Base-by-base conservation (phyloP, 1,139 yeast genomes). In the Wickerhamomyces sp. region DNA sequence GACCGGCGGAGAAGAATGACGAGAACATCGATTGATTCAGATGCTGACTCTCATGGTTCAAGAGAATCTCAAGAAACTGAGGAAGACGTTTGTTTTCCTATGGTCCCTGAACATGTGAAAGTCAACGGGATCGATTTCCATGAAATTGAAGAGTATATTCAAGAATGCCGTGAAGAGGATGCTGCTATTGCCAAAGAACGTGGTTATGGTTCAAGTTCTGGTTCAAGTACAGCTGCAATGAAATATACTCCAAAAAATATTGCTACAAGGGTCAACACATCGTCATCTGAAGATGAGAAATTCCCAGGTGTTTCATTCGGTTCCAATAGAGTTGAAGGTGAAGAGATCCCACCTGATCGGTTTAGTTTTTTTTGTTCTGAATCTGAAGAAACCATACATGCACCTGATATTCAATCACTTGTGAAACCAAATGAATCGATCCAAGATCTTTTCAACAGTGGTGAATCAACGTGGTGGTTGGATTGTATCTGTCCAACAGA, bases 51-150 rank as follows among this genome's bases (percentile, higher is more conserved):
- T 3, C 84, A 77, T 48, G 85, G 79, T 2, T 78, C 85, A 10
- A 68, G 87, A 45, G 72, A 78, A 16, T 78, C 87, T 2, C 87
- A 82, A 51, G 94, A 84, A 55, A 87, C 96, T 0, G 97, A 89
- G 55, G 96, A 89, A 56, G 97, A 91, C 70, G 98, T 91, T 30
- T 91, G 97, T 67, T 88, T 89, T 63, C 97, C 98, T 2, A 83
- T 87, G 86, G 68, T 78, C 34, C 78, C 86, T 16, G 86, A 80
- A 49, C 82, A 78, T 47, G 69, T 75, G 11, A 68, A 84, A 43
- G 67, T 79, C 28, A 78, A 78, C 45, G 91, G 89, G 12, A 81
- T 83, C 46, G 89, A 83, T 57, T 82, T 82, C 51, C 85, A 78
- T 54, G 91, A 81, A 49, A 70, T 83, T 52, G 91, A 82, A 42